Conservation (phyloP, 768 basidiomycete species). For the Naematelia aurantialba region DNA sequence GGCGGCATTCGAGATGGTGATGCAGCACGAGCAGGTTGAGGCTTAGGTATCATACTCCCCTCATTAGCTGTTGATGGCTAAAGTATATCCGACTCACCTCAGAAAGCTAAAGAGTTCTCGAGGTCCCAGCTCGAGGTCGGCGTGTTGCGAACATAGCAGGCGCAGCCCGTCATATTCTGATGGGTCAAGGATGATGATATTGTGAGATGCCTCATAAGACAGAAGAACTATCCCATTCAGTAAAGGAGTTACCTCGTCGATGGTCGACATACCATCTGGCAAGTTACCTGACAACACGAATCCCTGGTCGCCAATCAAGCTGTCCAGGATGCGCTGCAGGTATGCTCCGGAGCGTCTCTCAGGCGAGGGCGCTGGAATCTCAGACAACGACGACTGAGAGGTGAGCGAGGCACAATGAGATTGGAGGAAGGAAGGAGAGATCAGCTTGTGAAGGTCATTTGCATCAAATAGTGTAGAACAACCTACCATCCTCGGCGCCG, state of each 20-base stretch:
- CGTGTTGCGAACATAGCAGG: conserved; percentile 22
- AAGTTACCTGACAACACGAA: conserved; percentile 30
- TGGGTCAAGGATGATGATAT: conserved; percentile 30
- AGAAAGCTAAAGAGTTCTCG: conserved; percentile 36
- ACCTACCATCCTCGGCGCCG: too few relatives aligned
- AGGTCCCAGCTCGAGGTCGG: conserved; percentile 26
- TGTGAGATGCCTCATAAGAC: conserved; percentile 27
- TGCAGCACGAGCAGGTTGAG: conserved; percentile 12
- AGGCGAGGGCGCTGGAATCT: conserved; percentile 8
- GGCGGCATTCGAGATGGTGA: conserved; percentile 19
- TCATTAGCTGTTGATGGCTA: background rate
- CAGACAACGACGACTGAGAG: background rate
- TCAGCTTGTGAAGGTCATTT: background rate
- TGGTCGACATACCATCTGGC: conserved; percentile 29
- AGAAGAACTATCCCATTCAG: conserved; percentile 19
- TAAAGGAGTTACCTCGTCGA: background rate
- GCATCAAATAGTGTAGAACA: too few relatives aligned
- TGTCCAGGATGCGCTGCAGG: conserved; percentile 39
- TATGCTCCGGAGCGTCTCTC: conserved; percentile 35
- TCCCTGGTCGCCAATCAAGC: conserved; percentile 31
- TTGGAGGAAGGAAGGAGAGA: conserved; percentile 1
- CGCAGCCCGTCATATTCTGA: conserved; percentile 23
- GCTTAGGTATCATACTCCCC: conserved; percentile 24
- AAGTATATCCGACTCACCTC: conserved; percentile 19
- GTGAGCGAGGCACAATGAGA: conserved; percentile 1